phyloP scores from a whole-genome alignment of 192 early-diverging fungal species.

The Backusella westeae region DNA sequence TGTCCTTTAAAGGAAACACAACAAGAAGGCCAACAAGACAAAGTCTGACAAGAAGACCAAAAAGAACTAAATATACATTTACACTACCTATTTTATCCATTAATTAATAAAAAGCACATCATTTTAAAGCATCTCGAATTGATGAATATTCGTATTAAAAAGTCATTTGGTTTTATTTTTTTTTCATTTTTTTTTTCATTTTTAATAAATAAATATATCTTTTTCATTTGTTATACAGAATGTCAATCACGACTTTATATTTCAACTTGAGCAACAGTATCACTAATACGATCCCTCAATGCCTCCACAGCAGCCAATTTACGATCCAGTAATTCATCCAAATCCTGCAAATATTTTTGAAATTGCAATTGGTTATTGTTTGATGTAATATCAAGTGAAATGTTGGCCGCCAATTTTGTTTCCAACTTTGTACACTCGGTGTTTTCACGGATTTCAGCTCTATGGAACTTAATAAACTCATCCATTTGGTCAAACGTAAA shows the following conservation, averaged over 20 bases:
- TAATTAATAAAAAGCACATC: no score
- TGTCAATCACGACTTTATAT: background rate
- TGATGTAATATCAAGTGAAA: conserved; percentile 54
- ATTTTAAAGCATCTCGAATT: background rate
- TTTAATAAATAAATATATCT: background rate
- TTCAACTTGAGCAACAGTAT: conserved; percentile 24
- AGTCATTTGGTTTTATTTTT: background rate
- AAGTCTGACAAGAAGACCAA: background rate
- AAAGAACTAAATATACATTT: background rate
- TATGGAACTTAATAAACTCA: conserved; percentile 61
- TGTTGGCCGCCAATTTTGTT: conserved; percentile 59
- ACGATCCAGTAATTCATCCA: conserved; percentile 35
- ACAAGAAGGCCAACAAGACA: background rate
- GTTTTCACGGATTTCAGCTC: conserved; percentile 59
- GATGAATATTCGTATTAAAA: background rate
- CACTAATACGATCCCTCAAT: conserved; percentile 25
- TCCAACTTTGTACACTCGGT: conserved; percentile 66
- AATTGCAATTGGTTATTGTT: conserved; percentile 14
- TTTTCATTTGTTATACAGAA: background rate
- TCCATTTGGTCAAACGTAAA: conserved; percentile 49
- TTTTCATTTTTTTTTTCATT: background rate
- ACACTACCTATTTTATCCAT: no score
- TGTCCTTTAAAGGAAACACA: background rate
- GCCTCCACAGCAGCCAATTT: conserved; percentile 34
- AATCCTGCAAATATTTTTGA: conserved; percentile 28